Percentiles rank a stretch among this genome's conserved stretches.
Evolutionary conservation across 2,329 filamentous ascomycete species (phyloP).

Genomic region (Diaporthe ampelina): DNA sequence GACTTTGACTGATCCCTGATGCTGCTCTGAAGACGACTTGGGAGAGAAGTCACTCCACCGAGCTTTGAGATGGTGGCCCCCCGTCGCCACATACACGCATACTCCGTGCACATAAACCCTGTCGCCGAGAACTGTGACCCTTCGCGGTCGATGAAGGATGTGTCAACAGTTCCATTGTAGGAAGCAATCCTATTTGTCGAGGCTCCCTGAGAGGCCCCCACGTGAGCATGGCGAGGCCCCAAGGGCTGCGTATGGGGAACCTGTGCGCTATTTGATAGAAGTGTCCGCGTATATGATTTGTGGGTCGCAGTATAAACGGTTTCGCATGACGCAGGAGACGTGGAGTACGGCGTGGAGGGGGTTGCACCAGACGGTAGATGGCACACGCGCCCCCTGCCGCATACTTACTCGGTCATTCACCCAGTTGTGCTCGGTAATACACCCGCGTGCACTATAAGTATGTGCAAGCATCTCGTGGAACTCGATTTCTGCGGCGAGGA

Average conservation of each 20-base stretch:
- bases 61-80: too few relatives aligned
- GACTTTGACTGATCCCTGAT: not conserved
- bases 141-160: not conserved
- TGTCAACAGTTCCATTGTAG: not conserved
- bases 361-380: too few relatives aligned
- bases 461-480: not conserved
- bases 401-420: not conserved
- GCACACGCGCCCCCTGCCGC: not conserved
- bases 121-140: not conserved
- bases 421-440: not conserved
- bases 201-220: not conserved
- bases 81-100: too few relatives aligned
- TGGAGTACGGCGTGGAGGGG: too few relatives aligned
- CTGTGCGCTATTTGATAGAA: too few relatives aligned
- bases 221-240: too few relatives aligned
- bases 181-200: not conserved
- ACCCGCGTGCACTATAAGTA: not conserved
- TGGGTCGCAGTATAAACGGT: too few relatives aligned
- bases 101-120: not conserved
- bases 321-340: too few relatives aligned
- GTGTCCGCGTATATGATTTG: too few relatives aligned
- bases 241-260: too few relatives aligned
- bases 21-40: not conserved
- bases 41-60: too few relatives aligned
- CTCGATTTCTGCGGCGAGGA: not conserved